Conservation (phyloP, 495 filamentous ascomycete genomes). For the Neurospora discreta region DNA sequence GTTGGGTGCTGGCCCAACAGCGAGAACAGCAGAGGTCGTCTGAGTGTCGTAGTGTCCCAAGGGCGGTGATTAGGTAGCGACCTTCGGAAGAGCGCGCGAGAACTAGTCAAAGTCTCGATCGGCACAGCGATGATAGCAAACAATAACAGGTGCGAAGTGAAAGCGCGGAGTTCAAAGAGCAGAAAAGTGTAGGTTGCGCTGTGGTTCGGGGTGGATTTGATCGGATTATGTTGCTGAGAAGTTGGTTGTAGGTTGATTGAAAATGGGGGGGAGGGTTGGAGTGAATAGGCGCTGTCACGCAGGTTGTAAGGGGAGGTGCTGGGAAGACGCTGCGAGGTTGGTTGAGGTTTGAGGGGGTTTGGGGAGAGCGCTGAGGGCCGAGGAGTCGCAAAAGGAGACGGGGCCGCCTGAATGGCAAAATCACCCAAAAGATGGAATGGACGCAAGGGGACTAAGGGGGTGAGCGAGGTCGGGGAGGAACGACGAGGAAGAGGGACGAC, state of each 20-base stretch:
- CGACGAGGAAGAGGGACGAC: conserved; percentile 1
- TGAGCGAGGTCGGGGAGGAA: conserved; percentile 5
- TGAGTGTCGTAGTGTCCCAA: background rate
- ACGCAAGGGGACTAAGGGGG: conserved; percentile 20
- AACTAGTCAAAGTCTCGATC: conserved; percentile 28
- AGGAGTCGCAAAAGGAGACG: background rate
- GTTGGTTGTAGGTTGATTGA: conserved; percentile 16
- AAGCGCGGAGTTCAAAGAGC: conserved; percentile 11
- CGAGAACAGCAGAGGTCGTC: background rate
- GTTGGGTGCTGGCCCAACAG: background rate
- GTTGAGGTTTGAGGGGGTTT: conserved; percentile 20
- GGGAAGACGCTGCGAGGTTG: conserved; percentile 3
- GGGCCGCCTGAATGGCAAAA: background rate
- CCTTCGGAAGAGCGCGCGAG: conserved; percentile 17
- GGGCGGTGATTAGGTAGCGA: conserved; percentile 5
- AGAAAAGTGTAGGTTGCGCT: conserved; percentile 11
- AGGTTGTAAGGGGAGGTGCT: conserved; percentile 21
- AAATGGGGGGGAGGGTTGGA: conserved; percentile 8
- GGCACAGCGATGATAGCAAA: conserved; percentile 7
- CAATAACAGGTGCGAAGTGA: conserved; percentile 14
- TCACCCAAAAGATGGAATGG: conserved; percentile 9
- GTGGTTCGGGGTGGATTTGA: conserved; percentile 14
- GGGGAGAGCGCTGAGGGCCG: conserved; percentile 9
- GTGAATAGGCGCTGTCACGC: conserved; percentile 20
- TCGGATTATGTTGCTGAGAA: conserved; percentile 13